Evolutionary conservation across 2,329 filamentous ascomycete species (phyloP), one percentile per base, ranked within the genome.

Genomic region (Trichoderma atrobrunneum): DNA sequence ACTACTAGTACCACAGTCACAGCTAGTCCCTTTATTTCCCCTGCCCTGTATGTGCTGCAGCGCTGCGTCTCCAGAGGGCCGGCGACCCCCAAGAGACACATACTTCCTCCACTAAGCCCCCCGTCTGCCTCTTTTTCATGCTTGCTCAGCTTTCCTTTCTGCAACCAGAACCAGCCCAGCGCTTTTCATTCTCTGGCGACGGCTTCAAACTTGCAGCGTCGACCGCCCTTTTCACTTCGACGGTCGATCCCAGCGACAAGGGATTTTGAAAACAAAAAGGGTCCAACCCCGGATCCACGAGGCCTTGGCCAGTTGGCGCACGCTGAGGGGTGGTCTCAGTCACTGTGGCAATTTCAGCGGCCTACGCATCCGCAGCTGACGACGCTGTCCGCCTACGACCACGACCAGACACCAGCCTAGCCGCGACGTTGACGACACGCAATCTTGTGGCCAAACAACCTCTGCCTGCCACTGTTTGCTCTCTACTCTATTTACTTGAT

Each of bases 351-450:
- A 73, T 71, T 72, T 73, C 60, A 61, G 72, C 75, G 72, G 77
- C 72, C 74, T 78, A 77, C 74, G 74, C 74, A 78, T 74, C 75
- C 75, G 62, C 74, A 75, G 75, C 78, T 79, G 76, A 76, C 77
- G 76, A 79, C 75, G 74, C 76, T 76, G 65, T 72, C 73, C 48
- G 60, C 60, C 57, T 72, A 74, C 75, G 70, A 76, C 74, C 57
- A 74, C 73, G 63, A 34, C 24, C 51, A 32, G 57, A 70, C 66
- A 62, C 72, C 39, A 57, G 57, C 64, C 63, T 56, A 57, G 48
- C 57, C 67, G 62, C 66, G 71, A 72, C 71, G 59, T 61, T 62
- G 32, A 70, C 66, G 60, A 71, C 67, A 71, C 68, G 68, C 60
- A 66, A 67, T 26, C 68, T 26, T 28, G 54, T 57, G 56, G 56